These are phyloP conservation scores for Pseudozyma tsukubaensis DNA, from an alignment of 1,284 basidiomycete species.

Conservation along the genomic window DNA sequence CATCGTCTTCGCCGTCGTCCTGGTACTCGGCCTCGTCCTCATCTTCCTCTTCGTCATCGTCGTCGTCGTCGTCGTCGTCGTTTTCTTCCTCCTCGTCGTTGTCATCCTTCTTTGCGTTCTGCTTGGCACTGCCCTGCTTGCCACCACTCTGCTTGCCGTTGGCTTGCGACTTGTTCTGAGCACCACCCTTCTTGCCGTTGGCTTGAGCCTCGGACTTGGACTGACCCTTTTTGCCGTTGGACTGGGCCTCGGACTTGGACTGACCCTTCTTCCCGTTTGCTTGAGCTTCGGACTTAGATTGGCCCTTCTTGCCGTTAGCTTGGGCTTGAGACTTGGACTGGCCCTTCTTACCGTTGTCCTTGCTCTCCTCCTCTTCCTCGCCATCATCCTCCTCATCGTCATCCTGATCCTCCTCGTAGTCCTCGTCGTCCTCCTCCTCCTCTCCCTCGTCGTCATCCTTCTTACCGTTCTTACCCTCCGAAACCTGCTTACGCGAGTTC, in stretches of 20 bases:
- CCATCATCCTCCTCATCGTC: conserved; percentile 12
- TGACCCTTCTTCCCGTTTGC: conserved; percentile 2
- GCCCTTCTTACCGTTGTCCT: conserved; percentile 11
- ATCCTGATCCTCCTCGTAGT: conserved; percentile 14
- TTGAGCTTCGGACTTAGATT: no score
- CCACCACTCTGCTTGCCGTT: conserved; percentile 7
- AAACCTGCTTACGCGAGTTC: conserved; percentile 35
- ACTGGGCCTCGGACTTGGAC: conserved; percentile 15
- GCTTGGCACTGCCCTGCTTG: conserved; percentile 18
- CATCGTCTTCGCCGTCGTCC: conserved; percentile 10
- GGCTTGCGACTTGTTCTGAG: no score
- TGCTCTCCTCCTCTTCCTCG: conserved; percentile 14
- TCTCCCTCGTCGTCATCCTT: conserved; percentile 14
- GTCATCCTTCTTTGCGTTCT: conserved; percentile 16
- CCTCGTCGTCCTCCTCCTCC: conserved; percentile 13
- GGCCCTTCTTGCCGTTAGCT: conserved; percentile 9
- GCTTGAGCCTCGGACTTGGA: conserved; percentile 5
- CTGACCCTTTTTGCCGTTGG: conserved; percentile 8
- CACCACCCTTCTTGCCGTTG: conserved; percentile 9
- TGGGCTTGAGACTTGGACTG: conserved; percentile 8
- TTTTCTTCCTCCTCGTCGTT: conserved; percentile 16
- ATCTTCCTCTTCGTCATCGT: conserved; percentile 14
- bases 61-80: conserved; percentile 10
- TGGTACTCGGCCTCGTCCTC: conserved; percentile 14
- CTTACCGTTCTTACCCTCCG: conserved; percentile 8